Evolutionary conservation across 108 stramenopile genomes (phyloP), one percentile per base, ranked within the genome.

Genomic region (Parietichytrium sp.): DNA sequence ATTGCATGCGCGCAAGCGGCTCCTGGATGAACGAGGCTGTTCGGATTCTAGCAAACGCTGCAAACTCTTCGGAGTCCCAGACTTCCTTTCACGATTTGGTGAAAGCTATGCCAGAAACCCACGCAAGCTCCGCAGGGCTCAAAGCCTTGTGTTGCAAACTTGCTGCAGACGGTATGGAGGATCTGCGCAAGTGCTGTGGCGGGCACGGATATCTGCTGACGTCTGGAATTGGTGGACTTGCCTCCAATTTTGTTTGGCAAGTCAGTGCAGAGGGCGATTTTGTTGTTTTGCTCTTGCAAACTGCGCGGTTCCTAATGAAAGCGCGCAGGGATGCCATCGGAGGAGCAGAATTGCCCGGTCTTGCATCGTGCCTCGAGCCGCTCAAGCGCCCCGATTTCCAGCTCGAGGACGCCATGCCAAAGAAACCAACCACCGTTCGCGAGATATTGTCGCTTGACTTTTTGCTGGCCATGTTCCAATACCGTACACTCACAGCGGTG

Each of bases 401-500:
- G 7, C 3, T 80, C 29, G 15, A n/a, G 61, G 13, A 13, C 20
- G 61, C 61, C 29, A 6, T 33, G 78, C 84, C 51, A 82, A 80
- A 49, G 50, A 82, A 49, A n/a, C 83, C 79, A 52, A 38, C 78
- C 38, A 30, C 83, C 55, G 83, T 36, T 25, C 54, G 86, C 0
- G 90, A 86, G 20, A 81, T 93, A 81, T 33, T 84, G 1, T 54
- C 88, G 6, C 29, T 92, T 1, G 47, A 84, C 2, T 81, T 83
- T 3, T 83, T 95, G 30, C 79, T 93, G 30, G 6, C 30, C 25
- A 92, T 91, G 13, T 92, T 92, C 52, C 88, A 90, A 47, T 91
- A 93, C 78, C 91, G 93, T 23, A 85, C 93, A 27, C 92, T 93
- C 30, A 83, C 91, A 18, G 80, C 93, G 26, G 81, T 93, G 31